A percentile compares a stretch with the other conserved stretches of the same genome.
These are phyloP conservation scores for Xylaria curta DNA, from an alignment of 495 filamentous ascomycete genomes.

Conservation along the genomic window DNA sequence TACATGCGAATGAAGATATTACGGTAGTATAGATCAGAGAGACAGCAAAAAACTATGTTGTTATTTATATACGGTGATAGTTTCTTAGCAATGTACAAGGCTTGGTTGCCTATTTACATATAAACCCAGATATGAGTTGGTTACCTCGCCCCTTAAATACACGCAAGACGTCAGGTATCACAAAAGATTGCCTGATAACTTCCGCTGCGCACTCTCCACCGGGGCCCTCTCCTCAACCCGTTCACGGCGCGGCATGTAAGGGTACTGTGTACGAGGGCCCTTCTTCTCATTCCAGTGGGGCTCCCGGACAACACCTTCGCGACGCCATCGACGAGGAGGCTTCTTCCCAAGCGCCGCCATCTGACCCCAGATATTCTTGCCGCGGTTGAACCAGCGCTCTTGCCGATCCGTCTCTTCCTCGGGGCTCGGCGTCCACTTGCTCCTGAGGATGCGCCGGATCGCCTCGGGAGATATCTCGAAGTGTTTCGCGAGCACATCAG, in stretches of 20 bases:
- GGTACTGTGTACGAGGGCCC: slow-evolving; percentile 33
- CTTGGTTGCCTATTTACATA: not conserved
- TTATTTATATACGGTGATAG: not conserved
- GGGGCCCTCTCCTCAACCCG: not conserved
- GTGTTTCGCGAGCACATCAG: slow-evolving; percentile 71
- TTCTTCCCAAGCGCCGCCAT: slow-evolving; percentile 72
- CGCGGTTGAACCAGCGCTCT: slow-evolving; percentile 78
- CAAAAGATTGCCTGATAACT: slow-evolving; percentile 14
- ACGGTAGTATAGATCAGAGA: not conserved
- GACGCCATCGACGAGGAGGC: slow-evolving; percentile 71
- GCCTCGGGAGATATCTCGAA: slow-evolving; percentile 88
- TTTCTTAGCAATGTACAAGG: not conserved
- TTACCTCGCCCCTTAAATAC: not conserved
- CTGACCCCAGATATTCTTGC: slow-evolving; percentile 75
- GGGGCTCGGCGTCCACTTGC: slow-evolving; percentile 76
- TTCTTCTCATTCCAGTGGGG: slow-evolving; percentile 43
- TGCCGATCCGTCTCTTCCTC: slow-evolving; percentile 67
- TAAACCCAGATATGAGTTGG: not conserved
- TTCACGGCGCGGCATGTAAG: slow-evolving; percentile 14
- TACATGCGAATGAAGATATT: not conserved
- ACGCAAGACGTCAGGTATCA: not conserved
- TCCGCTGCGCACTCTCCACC: slow-evolving; percentile 21
- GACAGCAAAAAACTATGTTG: not conserved
- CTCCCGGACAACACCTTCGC: slow-evolving; percentile 65
- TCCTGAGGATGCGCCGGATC: slow-evolving; percentile 83